phyloP scores from a whole-genome alignment of 768 basidiomycete genomes.

The Coprinellus micaceus region DNA sequence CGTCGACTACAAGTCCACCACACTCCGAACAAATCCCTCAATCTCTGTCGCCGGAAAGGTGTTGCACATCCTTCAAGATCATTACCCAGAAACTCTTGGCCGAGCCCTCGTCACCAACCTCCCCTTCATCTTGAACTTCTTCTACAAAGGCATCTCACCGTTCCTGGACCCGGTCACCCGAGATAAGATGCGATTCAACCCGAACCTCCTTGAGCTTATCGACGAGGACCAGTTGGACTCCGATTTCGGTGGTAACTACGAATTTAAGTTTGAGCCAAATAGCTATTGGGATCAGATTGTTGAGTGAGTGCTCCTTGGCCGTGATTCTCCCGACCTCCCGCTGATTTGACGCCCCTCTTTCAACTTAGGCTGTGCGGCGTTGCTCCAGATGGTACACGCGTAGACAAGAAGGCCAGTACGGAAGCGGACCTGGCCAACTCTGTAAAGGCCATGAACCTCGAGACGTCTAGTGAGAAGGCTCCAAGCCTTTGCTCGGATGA shows the following conservation, averaged over 20 bases:
- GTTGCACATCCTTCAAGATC: constrained; percentile 77
- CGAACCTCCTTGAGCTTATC: constrained; percentile 71
- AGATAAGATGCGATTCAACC: constrained; percentile 93
- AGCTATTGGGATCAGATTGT: constrained; percentile 80
- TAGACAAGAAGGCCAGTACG: neutral
- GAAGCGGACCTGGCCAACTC: neutral
- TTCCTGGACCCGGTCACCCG: constrained; percentile 87
- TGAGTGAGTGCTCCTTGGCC: constrained; percentile 39
- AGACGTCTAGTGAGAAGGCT: neutral
- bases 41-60: constrained; percentile 77
- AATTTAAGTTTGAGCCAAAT: constrained; percentile 68
- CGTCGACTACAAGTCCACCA: constrained; percentile 82
- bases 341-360: neutral
- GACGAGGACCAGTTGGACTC: constrained; percentile 73
- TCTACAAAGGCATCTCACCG: constrained; percentile 80
- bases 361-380: constrained; percentile 49
- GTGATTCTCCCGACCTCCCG: neutral
- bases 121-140: constrained; percentile 67
- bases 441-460: neutral
- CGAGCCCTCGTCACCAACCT: constrained; percentile 82
- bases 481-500: neutral
- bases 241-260: constrained; percentile 77
- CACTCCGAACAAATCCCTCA: constrained; percentile 79
- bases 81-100: constrained; percentile 87
- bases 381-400: constrained; percentile 52